A percentile compares a stretch with the other conserved stretches of the same genome.
phyloP scores from a whole-genome alignment of 768 basidiomycete genomes.

The Russula earlei region DNA sequence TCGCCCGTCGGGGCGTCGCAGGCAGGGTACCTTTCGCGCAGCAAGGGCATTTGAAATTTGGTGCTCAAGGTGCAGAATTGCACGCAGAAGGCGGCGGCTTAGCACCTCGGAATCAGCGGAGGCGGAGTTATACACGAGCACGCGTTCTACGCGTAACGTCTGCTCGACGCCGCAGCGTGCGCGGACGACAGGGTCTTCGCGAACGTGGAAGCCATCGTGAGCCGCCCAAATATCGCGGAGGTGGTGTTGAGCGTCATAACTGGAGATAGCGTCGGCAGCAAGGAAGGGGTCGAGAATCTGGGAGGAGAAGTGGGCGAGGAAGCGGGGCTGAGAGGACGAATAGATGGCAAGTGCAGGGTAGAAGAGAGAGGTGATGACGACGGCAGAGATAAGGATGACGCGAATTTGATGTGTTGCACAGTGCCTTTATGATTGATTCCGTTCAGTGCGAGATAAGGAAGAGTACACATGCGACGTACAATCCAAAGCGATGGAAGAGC shows the following conservation, averaged over 20 bases:
- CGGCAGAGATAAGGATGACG: slow-evolving; percentile 76
- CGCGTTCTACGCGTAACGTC: slow-evolving; percentile 67
- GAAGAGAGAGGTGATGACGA: slow-evolving; percentile 83
- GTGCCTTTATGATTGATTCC: slow-evolving; percentile 39
- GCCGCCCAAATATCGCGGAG: slow-evolving; percentile 65
- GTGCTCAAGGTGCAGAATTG: slow-evolving; percentile 55
- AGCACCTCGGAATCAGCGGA: slow-evolving; percentile 43
- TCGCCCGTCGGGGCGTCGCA: slow-evolving; percentile 39
- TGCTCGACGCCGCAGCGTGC: slow-evolving; percentile 62
- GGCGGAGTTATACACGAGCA: slow-evolving; percentile 54
- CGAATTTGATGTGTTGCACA: slow-evolving; percentile 87
- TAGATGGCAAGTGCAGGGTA: slow-evolving; percentile 87
- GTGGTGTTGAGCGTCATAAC: slow-evolving; percentile 49
- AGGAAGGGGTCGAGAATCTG: slow-evolving; percentile 56
- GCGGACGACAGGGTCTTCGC: slow-evolving; percentile 61
- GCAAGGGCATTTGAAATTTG: slow-evolving; percentile 39
- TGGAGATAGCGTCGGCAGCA: slow-evolving; percentile 42
- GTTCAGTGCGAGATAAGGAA: background rate
- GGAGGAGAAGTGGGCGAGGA: slow-evolving; percentile 43
- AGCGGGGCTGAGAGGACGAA: slow-evolving; percentile 57
- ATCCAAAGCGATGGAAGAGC: slow-evolving; percentile 66
- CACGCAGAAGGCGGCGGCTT: slow-evolving; percentile 50
- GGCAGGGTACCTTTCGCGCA: slow-evolving; percentile 40
- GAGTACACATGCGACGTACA: slow-evolving; percentile 42
- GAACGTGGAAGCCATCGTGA: slow-evolving; percentile 50